These are phyloP conservation scores for Raddia distichophylla DNA, from an alignment of 176 grass and related monocot genomes.

Conservation along the genomic window DNA sequence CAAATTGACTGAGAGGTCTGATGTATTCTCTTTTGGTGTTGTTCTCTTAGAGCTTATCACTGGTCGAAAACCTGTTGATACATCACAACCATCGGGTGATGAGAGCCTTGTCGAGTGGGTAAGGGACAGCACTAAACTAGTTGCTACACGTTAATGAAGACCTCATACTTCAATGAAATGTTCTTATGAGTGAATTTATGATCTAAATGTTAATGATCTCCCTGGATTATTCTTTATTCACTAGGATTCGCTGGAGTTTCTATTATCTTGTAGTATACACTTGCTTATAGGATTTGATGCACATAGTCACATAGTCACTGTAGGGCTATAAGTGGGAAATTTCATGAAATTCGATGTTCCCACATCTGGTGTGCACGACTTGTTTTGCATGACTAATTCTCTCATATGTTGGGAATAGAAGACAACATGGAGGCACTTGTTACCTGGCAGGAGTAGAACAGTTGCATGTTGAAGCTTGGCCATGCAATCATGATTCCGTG, in stretches of 20 bases:
- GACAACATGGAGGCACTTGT: not conserved
- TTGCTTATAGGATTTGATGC: not conserved
- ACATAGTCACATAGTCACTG: not conserved
- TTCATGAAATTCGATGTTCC: not conserved
- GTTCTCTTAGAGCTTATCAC: conserved; percentile 94
- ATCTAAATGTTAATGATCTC: conserved; percentile 1
- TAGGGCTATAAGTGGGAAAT: not conserved
- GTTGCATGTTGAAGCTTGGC: not conserved
- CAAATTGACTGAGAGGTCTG: conserved; percentile 89
- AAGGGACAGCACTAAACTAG: conserved; percentile 23
- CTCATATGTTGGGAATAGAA: conserved; percentile 1
- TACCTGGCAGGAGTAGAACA: not conserved
- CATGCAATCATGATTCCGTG: not conserved
- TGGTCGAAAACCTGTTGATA: conserved; percentile 78
- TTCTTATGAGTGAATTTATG: not conserved
- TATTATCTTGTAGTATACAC: not conserved
- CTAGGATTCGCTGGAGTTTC: conserved; percentile 23
- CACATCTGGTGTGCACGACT: not conserved
- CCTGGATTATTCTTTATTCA: not conserved
- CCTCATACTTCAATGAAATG: not conserved
- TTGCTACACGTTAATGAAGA: too few species aligned
- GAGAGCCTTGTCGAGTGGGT: conserved; percentile 98
- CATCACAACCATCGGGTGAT: conserved; percentile 59
- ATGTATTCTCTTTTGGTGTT: conserved; percentile 92
- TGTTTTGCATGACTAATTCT: not conserved